Evolutionary conservation across 163 green algal species (phyloP), one percentile per base, ranked within the genome.

Genomic region (Scenedesmus sp.): DNA sequence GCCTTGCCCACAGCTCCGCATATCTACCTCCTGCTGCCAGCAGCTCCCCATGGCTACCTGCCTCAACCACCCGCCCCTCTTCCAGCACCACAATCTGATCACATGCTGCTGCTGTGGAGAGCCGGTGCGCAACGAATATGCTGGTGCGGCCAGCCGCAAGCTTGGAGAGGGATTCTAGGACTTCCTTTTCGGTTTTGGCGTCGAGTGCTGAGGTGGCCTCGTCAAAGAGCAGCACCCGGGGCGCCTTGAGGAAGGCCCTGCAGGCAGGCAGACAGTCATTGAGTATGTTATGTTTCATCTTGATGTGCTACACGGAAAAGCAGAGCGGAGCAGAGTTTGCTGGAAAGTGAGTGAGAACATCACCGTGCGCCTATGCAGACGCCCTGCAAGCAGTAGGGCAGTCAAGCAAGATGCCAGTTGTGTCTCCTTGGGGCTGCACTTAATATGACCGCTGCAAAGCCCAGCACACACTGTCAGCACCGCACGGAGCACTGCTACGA

Each of bases 161-260:
- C 57, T 91, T 90, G 57, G 94, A 91, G 9, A 99, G 91, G 0
- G 96, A 92, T 54, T 96, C 92, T 54, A 98, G 92, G 67, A 99
- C 97, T 8, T 94, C 94, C 5, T 94, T 92, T 91, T 99, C 98
- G 12, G 98, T 99, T 18, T 89, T 83, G 55, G 94, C 94, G 94
- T 99, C 98, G n/a, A 99, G 95, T 5, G 98, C 96, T 34, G 92
- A 97, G 59, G 98, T 99, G 13, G 98, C 97, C 94, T 99, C 98
- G 91, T 99, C 98, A 89, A 97, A 98, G 34, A 99, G 94, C 76
- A 98, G 94, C 12, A 99, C 88, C 57, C 86, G 86, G 0, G 97
- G 96, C 0, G 91, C 94, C 89, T 97, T 96, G 5, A 97, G 87
- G 91, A 96, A 96, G 5, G 94, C 94, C 76, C 93, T 96, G 90